Base-by-base conservation (phyloP, 148 eudicot genomes). In the Rhododendron ovatum region DNA sequence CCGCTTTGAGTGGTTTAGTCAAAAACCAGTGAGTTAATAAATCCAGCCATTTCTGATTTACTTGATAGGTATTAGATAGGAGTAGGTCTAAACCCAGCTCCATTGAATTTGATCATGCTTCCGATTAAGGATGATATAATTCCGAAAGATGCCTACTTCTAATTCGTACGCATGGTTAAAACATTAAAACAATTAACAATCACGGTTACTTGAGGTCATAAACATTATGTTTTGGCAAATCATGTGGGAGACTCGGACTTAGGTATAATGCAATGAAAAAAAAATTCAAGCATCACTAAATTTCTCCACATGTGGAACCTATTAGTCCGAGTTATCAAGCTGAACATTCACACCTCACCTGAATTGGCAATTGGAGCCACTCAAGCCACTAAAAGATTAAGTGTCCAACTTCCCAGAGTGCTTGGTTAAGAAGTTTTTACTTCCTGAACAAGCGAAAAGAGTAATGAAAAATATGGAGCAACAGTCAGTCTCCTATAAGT, bases 351-450 rank as follows among this genome's bases (percentile, higher is more conserved):
- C 71, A 75, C 87, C 92, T 91, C 91, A 91, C 92, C 92, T 91
- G 89, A 84, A 51, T 81, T 89, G 92, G 90, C 91, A 89, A 90
- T 91, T 91, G 91, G 91, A 88, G 90, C 67, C 92, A 89, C 91
- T 91, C 92, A 87, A 89, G 92, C 90, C 86, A 85, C 88, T 89
- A 87, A 89, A 79, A 84, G 87, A 87, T 91, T 91, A 89, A 89
- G 89, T 87, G 91, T 80, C 92, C 90, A 89, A 89, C 91, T 90
- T 85, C 86, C 88, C 88, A 79, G 86, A 81, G 76, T 81, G 91
- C 87, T 83, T 83, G 83, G 82, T 83, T 87, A 87, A 87, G 85
- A 88, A 87, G 87, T 73, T 88, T 82, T 85, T 85, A 83, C 88
- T 90, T 88, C 92, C 92, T 91, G 92, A 86, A 87, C 89, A 91